Evolutionary conservation across 768 basidiomycete genomes (phyloP).

Genomic region (Xanthoconium purpureum): DNA sequence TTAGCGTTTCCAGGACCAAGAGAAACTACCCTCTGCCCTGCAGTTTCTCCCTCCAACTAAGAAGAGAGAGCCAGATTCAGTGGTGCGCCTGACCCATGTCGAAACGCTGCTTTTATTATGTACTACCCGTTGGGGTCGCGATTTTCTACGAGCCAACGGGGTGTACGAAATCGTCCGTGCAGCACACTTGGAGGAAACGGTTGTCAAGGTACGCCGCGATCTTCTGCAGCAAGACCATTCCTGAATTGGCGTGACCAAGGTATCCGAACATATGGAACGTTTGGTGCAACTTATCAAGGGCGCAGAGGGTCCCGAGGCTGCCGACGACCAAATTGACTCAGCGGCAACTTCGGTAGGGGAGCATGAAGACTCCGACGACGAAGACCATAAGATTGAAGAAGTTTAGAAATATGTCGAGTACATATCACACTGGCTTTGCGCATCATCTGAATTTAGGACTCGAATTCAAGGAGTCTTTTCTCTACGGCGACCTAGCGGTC

Average conservation of each 20-base stretch:
- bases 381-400: conserved; percentile 74
- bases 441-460: background rate
- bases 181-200: conserved; percentile 73
- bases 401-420: conserved; percentile 43
- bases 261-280: conserved; percentile 83
- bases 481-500: background rate
- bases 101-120: conserved; percentile 88
- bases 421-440: conserved; percentile 9
- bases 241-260: conserved; percentile 39
- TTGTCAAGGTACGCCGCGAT: conserved; percentile 59
- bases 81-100: conserved; percentile 77
- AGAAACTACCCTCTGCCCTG: conserved; percentile 75
- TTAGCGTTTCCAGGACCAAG: conserved; percentile 65
- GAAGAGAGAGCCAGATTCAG: conserved; percentile 72
- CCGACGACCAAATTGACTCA: conserved; percentile 36
- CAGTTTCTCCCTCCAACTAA: conserved; percentile 90
- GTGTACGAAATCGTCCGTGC: conserved; percentile 83
- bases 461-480: background rate
- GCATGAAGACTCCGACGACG: conserved; percentile 46
- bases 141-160: conserved; percentile 73
- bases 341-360: conserved; percentile 17
- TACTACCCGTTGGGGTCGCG: conserved; percentile 85
- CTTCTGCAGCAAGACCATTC: background rate
- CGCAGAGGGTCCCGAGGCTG: conserved; percentile 57
- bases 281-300: conserved; percentile 85